Conservation (phyloP, 177 flowering plant species). For the Vitis hybrid region DNA sequence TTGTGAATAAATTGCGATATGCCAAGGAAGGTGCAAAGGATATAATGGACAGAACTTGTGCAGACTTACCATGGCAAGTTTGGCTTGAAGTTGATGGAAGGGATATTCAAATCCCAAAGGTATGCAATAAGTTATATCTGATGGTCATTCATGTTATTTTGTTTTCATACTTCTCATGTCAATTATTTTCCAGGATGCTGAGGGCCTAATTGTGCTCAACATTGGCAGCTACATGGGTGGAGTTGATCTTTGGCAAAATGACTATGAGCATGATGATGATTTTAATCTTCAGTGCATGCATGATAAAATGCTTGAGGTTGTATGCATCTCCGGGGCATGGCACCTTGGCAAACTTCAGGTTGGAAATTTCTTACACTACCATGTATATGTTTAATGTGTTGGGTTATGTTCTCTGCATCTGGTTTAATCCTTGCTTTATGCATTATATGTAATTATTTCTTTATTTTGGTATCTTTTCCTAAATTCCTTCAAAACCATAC, state of each 20-base stretch:
- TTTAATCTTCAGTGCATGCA: slow-evolving; percentile 75
- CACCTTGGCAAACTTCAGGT: slow-evolving; percentile 94
- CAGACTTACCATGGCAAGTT: slow-evolving; percentile 79
- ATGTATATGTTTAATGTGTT: background rate
- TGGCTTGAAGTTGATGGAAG: slow-evolving; percentile 83
- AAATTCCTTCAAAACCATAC: background rate
- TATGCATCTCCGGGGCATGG: slow-evolving; percentile 77
- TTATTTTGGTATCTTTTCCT: background rate
- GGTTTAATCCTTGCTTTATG: background rate
- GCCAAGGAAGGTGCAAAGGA: slow-evolving; percentile 87
- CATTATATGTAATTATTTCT: background rate
- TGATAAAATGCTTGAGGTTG: slow-evolving; percentile 81
- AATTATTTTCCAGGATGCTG: slow-evolving; percentile 55
- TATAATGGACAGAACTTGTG: slow-evolving; percentile 83
- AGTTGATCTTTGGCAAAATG: slow-evolving; percentile 90
- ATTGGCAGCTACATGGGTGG: slow-evolving; percentile 95
- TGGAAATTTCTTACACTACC: slow-evolving; percentile 4
- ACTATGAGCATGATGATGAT: slow-evolving; percentile 71
- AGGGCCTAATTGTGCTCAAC: slow-evolving; percentile 78
- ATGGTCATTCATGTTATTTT: background rate
- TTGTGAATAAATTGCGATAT: slow-evolving; percentile 79
- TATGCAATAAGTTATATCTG: slow-evolving; percentile 3
- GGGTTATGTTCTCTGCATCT: background rate
- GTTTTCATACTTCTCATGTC: background rate
- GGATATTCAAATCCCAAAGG: slow-evolving; percentile 64